These are phyloP conservation scores for Mycocentrospora acerina DNA, from an alignment of 2,329 filamentous ascomycete species.

Conservation along the genomic window DNA sequence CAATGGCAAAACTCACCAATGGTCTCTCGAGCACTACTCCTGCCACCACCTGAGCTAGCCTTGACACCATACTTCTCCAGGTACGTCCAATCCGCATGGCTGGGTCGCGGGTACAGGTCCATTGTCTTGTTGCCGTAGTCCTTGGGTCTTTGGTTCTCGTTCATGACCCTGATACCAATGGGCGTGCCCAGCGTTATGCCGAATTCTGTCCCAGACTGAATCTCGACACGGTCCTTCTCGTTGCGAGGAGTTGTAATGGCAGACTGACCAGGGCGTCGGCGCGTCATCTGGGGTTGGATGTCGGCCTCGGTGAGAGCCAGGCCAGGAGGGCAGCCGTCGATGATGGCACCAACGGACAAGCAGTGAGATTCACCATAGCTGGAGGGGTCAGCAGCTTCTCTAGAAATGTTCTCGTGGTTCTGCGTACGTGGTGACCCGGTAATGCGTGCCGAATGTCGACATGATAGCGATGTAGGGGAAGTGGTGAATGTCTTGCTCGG, in stretches of 20 bases:
- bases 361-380: slow-evolving; percentile 88
- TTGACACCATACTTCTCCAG: slow-evolving; percentile 96
- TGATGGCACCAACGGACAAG: slow-evolving; percentile 88
- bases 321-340: slow-evolving; percentile 88
- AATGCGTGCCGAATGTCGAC: slow-evolving; percentile 82
- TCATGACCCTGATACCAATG: slow-evolving; percentile 82
- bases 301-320: slow-evolving; percentile 81
- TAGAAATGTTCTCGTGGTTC: neutral
- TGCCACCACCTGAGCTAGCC: slow-evolving; percentile 84
- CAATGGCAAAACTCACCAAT: slow-evolving; percentile 60
- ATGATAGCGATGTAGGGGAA: slow-evolving; percentile 13
- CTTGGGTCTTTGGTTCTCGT: slow-evolving; percentile 88
- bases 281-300: slow-evolving; percentile 93
- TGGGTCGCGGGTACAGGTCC: slow-evolving; percentile 86
- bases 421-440: slow-evolving; percentile 77
- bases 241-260: slow-evolving; percentile 88
- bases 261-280: slow-evolving; percentile 84
- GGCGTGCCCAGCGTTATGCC: slow-evolving; percentile 89
- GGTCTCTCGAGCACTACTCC: slow-evolving; percentile 91
- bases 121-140: slow-evolving; percentile 91
- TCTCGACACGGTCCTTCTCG: slow-evolving; percentile 88
- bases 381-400: slow-evolving; percentile 17
- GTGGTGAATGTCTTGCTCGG: too few relatives aligned
- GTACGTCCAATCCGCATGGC: slow-evolving; percentile 96
- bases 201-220: slow-evolving; percentile 89